Conservation (phyloP, 2,329 filamentous ascomycete genomes). For the Ceratocystis huliohia region DNA sequence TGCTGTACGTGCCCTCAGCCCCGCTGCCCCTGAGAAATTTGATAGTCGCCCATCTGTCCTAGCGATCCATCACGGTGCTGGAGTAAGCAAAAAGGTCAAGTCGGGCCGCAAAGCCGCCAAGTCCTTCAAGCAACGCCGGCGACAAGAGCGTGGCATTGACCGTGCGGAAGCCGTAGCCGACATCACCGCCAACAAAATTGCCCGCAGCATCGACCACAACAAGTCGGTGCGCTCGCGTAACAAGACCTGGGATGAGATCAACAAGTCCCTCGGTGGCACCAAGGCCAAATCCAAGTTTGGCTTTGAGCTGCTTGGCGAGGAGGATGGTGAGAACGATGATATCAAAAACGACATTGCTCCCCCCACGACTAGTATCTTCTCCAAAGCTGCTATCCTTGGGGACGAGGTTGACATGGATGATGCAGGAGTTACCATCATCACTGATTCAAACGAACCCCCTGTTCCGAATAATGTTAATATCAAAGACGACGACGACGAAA, state of each 20-base stretch:
- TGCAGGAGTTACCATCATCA: conserved; percentile 5
- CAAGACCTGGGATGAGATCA: conserved; percentile 48
- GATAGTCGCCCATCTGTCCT: conserved; percentile 51
- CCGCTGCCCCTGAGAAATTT: conserved; percentile 12
- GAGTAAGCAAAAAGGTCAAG: conserved; percentile 56
- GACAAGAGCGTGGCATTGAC: conserved; percentile 46
- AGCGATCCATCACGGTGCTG: conserved; percentile 52
- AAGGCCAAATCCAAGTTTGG: conserved; percentile 21
- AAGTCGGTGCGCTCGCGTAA: conserved; percentile 37
- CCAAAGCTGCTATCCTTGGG: background rate
- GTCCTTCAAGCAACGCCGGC: conserved; percentile 42
- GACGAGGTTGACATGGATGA: conserved; percentile 10
- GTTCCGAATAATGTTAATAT: background rate
- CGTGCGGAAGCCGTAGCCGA: conserved; percentile 48
- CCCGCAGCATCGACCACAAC: conserved; percentile 41
- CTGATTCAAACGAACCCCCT: conserved; percentile 2
- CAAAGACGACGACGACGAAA: conserved; percentile 11
- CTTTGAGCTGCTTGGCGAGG: conserved; percentile 19
- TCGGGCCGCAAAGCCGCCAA: conserved; percentile 40
- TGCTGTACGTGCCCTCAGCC: conserved; percentile 16
- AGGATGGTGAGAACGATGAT: conserved; percentile 17
- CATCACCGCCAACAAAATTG: conserved; percentile 43
- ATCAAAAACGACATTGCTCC: background rate
- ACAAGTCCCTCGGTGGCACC: conserved; percentile 30
- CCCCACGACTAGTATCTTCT: background rate